phyloP scores from a whole-genome alignment of 202 grass and related monocot genomes.

The Eragrostis tef region DNA sequence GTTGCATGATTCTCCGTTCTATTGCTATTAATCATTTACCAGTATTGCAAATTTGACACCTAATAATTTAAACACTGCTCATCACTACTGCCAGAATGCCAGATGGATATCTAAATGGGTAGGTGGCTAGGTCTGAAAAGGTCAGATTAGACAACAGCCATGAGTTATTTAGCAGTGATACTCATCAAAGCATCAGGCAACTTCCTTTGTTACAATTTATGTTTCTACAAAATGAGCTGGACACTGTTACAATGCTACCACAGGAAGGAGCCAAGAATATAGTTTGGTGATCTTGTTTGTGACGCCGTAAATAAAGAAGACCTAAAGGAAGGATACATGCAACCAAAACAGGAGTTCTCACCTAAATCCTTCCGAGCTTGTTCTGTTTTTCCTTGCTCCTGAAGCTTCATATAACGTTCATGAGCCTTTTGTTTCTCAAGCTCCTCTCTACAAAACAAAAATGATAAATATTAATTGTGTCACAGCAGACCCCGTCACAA shows the following conservation, averaged over 20 bases:
- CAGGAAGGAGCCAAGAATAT: not conserved
- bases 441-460: slow-evolving; percentile 71
- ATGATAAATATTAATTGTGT: slow-evolving; percentile 23
- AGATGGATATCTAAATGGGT: slow-evolving; percentile 6
- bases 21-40: not conserved
- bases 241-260: slow-evolving; percentile 2
- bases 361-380: slow-evolving; percentile 93
- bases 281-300: not conserved
- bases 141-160: not conserved
- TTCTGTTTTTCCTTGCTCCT: slow-evolving; percentile 98
- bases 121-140: not conserved
- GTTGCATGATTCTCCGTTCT: slow-evolving; percentile 13
- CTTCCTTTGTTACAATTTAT: not conserved
- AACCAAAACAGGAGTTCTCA: slow-evolving; percentile 49
- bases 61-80: not conserved
- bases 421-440: slow-evolving; percentile 94
- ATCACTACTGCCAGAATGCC: not conserved
- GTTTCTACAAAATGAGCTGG: slow-evolving; percentile 1
- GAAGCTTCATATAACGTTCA: slow-evolving; percentile 97
- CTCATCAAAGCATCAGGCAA: not conserved
- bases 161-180: not conserved
- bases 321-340: not conserved
- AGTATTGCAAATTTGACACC: not conserved
- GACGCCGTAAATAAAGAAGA: not conserved
- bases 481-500: no score